Percentiles rank a stretch among this genome's conserved stretches.
Evolutionary conservation across 2,329 filamentous ascomycete species (phyloP).

Genomic region (Fusarium sororula): DNA sequence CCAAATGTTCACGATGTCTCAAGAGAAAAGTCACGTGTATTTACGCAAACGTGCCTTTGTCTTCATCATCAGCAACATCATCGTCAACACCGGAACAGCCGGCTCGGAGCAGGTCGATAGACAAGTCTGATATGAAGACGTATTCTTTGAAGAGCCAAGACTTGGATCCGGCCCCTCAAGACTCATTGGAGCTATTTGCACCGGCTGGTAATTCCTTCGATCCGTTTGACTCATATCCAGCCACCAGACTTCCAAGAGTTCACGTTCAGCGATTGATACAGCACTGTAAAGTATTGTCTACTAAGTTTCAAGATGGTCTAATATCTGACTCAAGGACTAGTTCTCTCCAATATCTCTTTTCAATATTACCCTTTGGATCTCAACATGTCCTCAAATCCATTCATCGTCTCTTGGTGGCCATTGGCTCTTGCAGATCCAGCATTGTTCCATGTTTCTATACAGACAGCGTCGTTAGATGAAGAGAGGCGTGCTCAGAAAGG

Average conservation of each 20-base stretch:
- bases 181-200: constrained; percentile 27
- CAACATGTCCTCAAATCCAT: constrained; percentile 62
- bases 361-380: constrained; percentile 68
- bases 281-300: constrained; percentile 53
- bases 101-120: neutral
- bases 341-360: constrained; percentile 66
- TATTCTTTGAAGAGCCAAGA: neutral
- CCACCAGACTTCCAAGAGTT: constrained; percentile 58
- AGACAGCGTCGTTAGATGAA: constrained; percentile 66
- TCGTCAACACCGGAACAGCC: constrained; percentile 7
- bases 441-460: constrained; percentile 66
- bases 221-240: constrained; percentile 66
- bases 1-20: constrained; percentile 63
- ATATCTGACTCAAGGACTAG: constrained; percentile 52
- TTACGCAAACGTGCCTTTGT: constrained; percentile 64
- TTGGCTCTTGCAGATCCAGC: constrained; percentile 64
- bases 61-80: constrained; percentile 24
- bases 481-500: constrained; percentile 62
- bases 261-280: constrained; percentile 66
- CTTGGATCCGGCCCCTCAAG: neutral
- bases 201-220: constrained; percentile 54
- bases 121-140: neutral
- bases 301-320: neutral
- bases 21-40: constrained; percentile 58
- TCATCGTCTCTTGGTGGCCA: constrained; percentile 69